Conservation (phyloP, 192 early-diverging fungal genomes). For the Lunasporangiospora selenospora region DNA sequence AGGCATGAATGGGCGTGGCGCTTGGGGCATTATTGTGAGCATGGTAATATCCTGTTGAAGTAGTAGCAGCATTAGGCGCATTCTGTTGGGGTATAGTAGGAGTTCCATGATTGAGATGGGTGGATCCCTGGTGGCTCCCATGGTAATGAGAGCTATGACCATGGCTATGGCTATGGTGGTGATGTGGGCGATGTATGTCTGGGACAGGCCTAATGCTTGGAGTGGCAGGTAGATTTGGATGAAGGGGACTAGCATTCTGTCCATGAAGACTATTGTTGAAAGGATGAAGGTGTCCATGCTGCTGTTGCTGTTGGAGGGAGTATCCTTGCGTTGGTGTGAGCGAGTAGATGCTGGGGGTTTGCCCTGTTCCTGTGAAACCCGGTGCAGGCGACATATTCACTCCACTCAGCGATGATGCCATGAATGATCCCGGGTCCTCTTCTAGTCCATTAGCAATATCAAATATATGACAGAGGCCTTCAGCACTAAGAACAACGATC, state of each 20-base stretch:
- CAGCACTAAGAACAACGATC: slow-evolving; percentile 61
- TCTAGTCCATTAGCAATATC: slow-evolving; percentile 48
- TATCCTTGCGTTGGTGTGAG: slow-evolving; percentile 20
- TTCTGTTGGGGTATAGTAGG: slow-evolving; percentile 32
- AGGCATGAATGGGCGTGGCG: slow-evolving; percentile 17
- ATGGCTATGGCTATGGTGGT: neutral
- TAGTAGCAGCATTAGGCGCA: slow-evolving; percentile 25
- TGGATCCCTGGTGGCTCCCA: too few relatives aligned
- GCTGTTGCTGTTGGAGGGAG: slow-evolving; percentile 9
- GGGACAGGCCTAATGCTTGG: slow-evolving; percentile 38
- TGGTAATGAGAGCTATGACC: slow-evolving; percentile 4
- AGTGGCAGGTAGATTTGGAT: slow-evolving; percentile 27
- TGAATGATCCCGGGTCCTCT: slow-evolving; percentile 2
- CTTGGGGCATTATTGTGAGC: neutral
- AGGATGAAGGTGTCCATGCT: too few relatives aligned
- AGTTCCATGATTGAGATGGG: slow-evolving; percentile 18
- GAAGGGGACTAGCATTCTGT: neutral
- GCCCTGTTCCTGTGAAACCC: slow-evolving; percentile 1
- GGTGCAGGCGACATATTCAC: neutral
- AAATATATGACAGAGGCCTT: slow-evolving; percentile 64
- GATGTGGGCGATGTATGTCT: slow-evolving; percentile 22
- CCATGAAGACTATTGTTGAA: neutral
- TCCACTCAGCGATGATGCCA: neutral
- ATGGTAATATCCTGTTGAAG: slow-evolving; percentile 19
- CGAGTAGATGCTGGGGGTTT: slow-evolving; percentile 20